Conservation (phyloP, 1,284 basidiomycete species). For the Singerocomus inundabilis region DNA sequence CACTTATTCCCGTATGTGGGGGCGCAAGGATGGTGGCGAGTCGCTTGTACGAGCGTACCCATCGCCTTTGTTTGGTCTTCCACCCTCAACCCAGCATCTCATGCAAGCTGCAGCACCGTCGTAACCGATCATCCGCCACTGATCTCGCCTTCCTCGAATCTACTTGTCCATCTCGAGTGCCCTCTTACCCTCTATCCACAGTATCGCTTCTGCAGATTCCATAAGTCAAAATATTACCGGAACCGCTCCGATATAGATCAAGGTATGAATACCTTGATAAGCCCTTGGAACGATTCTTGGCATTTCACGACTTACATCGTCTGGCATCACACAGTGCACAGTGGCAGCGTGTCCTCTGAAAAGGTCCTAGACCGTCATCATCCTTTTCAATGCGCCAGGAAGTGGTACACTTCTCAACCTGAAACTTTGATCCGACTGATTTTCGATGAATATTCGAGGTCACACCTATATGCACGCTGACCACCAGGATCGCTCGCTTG, state of each 20-base stretch:
- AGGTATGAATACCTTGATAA: constrained; percentile 51
- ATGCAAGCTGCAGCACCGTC: not conserved
- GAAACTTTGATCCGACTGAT: constrained; percentile 1
- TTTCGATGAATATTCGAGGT: constrained; percentile 7
- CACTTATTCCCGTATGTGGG: not conserved
- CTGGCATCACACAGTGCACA: too few species aligned
- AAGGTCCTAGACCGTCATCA: too few species aligned
- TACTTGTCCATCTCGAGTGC: constrained; percentile 62
- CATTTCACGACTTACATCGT: constrained; percentile 40
- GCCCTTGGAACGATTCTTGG: constrained; percentile 69
- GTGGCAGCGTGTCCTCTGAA: not conserved
- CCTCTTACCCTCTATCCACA: constrained; percentile 76
- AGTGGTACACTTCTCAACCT: not conserved
- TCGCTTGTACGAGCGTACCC: not conserved
- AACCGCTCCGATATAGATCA: not conserved
- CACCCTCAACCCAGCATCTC: not conserved
- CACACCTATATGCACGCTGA: not conserved
- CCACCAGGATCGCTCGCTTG: not conserved
- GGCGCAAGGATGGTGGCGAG: not conserved
- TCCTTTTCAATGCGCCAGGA: not conserved
- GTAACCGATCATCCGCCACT: not conserved
- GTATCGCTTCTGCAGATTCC: constrained; percentile 63
- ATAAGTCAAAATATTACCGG: constrained; percentile 2
- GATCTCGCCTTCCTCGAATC: constrained; percentile 41
- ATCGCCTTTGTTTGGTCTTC: not conserved